phyloP scores from a whole-genome alignment of 345 rosid species.

The Clausena lansium region DNA sequence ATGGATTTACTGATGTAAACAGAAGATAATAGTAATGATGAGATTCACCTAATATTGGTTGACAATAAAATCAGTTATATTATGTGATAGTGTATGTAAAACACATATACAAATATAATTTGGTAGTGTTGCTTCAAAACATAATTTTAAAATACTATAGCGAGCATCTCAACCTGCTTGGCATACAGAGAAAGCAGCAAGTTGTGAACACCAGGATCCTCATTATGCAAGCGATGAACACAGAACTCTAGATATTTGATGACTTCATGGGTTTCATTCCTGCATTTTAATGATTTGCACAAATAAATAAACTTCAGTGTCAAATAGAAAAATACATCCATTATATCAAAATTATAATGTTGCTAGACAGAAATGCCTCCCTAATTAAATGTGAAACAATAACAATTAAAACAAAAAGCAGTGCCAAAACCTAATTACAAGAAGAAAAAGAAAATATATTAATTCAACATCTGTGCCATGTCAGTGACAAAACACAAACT shows the following conservation, averaged over 20 bases:
- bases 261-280: constrained; percentile 99
- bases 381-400: neutral
- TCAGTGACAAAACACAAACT: neutral
- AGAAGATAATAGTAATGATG: neutral
- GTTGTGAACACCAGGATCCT: constrained; percentile 98
- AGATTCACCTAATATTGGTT: neutral
- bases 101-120: neutral
- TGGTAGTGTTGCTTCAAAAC: neutral
- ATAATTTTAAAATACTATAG: neutral
- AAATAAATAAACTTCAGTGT: neutral
- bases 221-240: constrained; percentile 82
- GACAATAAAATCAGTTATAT: neutral
- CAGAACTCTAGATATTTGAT: constrained; percentile 92
- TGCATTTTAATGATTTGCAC: constrained; percentile 33
- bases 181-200: constrained; percentile 94
- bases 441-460: neutral
- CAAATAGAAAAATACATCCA: neutral
- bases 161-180: constrained; percentile 67
- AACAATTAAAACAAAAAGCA: neutral
- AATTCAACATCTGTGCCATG: neutral
- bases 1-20: neutral
- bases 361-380: neutral
- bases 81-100: neutral
- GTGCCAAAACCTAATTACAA: neutral
- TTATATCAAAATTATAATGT: neutral